A percentile compares a stretch with the other conserved stretches of the same genome.
phyloP scores from a whole-genome alignment of 768 basidiomycete species.

The Neoboletus brunneissimus region DNA sequence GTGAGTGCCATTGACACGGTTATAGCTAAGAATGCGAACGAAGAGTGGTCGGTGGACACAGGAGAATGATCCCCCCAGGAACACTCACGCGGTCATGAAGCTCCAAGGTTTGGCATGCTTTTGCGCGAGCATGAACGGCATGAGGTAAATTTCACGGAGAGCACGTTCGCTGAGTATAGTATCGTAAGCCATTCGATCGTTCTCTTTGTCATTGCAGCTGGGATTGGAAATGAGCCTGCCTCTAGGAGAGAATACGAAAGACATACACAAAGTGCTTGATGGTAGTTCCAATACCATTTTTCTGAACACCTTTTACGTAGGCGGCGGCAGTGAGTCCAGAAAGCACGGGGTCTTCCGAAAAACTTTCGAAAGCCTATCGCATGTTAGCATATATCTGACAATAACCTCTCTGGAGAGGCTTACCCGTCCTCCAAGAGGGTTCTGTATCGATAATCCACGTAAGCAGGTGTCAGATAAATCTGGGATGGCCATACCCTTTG shows the following conservation, averaged over 20 bases:
- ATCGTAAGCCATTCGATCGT: slow-evolving; percentile 65
- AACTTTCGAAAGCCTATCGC: slow-evolving; percentile 66
- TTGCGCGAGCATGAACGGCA: slow-evolving; percentile 60
- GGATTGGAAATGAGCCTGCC: not conserved
- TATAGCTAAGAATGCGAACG: slow-evolving; percentile 44
- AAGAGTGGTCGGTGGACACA: not conserved
- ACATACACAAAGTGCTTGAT: slow-evolving; percentile 83
- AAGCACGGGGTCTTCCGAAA: slow-evolving; percentile 75
- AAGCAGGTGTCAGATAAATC: not conserved
- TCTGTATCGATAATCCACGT: slow-evolving; percentile 36
- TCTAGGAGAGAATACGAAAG: not conserved
- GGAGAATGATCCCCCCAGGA: not conserved
- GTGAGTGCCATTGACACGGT: slow-evolving; percentile 75
- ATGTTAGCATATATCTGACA: slow-evolving; percentile 7
- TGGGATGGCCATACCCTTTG: slow-evolving; percentile 52
- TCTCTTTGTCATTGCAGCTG: slow-evolving; percentile 80
- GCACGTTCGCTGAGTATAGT: slow-evolving; percentile 48
- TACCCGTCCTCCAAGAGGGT: slow-evolving; percentile 68
- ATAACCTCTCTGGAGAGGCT: slow-evolving; percentile 8
- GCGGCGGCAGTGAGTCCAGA: slow-evolving; percentile 68
- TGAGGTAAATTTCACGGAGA: slow-evolving; percentile 57
- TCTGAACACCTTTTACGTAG: slow-evolving; percentile 77
- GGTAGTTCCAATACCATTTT: slow-evolving; percentile 67
- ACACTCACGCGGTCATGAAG: slow-evolving; percentile 60
- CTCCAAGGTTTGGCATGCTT: slow-evolving; percentile 53